A percentile compares a stretch with the other conserved stretches of the same genome.
Conservation (phyloP, 1,284 basidiomycete species). For the Puccinia sorghi region DNA sequence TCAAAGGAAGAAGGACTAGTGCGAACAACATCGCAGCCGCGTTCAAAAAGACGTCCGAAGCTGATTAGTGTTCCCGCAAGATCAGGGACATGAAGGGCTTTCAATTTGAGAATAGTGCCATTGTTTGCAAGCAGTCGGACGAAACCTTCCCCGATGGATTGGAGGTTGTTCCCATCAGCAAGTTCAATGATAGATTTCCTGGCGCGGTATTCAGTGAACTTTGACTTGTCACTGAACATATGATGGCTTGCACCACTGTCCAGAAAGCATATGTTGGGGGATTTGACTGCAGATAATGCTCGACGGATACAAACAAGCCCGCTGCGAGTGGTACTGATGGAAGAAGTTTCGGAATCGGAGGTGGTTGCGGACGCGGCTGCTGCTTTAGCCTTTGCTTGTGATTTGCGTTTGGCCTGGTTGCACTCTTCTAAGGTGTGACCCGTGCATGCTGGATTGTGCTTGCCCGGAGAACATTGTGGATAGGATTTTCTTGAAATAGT, state of each 20-base stretch:
- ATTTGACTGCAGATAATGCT: not conserved
- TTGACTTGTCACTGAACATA: not conserved
- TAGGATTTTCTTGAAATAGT: not conserved
- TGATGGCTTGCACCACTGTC: conserved; percentile 8
- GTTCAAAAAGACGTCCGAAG: too few species aligned
- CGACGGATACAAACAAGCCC: not conserved
- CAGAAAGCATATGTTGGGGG: not conserved
- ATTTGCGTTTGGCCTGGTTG: not conserved
- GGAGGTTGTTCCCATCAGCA: not conserved
- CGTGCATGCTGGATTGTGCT: not conserved
- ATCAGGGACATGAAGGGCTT: too few species aligned
- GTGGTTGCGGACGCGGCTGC: not conserved
- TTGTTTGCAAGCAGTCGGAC: too few species aligned
- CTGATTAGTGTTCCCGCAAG: too few species aligned
- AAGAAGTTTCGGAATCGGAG: not conserved
- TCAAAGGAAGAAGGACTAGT: too few species aligned
- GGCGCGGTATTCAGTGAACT: not conserved
- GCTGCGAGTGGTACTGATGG: not conserved
- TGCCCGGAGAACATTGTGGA: not conserved
- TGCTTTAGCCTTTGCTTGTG: not conserved
- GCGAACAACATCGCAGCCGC: too few species aligned
- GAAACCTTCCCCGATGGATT: too few species aligned
- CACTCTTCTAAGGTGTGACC: not conserved
- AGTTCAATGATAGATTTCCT: not conserved
- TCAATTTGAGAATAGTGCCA: too few species aligned